Evolutionary conservation across 2,329 filamentous ascomycete species (phyloP).

Genomic region (Colletotrichum sublineola): DNA sequence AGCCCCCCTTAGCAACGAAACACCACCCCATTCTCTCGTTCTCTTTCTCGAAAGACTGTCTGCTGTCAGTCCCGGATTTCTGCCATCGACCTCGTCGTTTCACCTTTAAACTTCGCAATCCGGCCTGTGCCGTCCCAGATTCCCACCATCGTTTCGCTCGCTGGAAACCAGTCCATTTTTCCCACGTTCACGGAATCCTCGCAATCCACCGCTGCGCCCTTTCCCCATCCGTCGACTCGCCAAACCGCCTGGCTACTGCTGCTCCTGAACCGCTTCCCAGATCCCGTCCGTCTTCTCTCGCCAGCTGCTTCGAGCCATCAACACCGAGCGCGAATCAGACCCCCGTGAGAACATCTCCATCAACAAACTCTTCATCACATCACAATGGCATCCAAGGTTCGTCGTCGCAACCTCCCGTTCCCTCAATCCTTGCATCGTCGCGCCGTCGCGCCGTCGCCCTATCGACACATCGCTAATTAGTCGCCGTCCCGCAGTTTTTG

Average conservation of each 20-base stretch:
- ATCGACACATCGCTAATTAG: slow-evolving; percentile 43
- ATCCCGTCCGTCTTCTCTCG: slow-evolving; percentile 15
- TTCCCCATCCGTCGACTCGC: slow-evolving; percentile 23
- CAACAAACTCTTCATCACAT: slow-evolving; percentile 28
- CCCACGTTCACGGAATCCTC: slow-evolving; percentile 18
- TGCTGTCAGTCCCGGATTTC: slow-evolving; percentile 42
- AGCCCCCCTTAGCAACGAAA: slow-evolving; percentile 43
- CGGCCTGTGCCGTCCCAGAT: slow-evolving; percentile 42
- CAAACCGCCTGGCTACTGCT: not conserved
- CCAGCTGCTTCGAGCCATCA: slow-evolving; percentile 33
- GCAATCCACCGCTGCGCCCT: slow-evolving; percentile 15
- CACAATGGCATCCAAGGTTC: slow-evolving; percentile 58
- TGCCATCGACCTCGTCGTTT: slow-evolving; percentile 42
- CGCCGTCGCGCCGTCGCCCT: slow-evolving; percentile 2
- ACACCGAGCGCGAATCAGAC: slow-evolving; percentile 23
- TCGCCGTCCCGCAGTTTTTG: slow-evolving; percentile 71
- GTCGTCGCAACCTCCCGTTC: slow-evolving; percentile 6
- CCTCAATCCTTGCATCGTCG: slow-evolving; percentile 4
- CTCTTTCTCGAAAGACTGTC: slow-evolving; percentile 42
- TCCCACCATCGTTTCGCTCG: slow-evolving; percentile 40
- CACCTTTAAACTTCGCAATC: slow-evolving; percentile 42
- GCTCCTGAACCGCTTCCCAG: slow-evolving; percentile 29
- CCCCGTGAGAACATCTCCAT: slow-evolving; percentile 17
- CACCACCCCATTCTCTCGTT: slow-evolving; percentile 42
- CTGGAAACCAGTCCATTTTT: slow-evolving; percentile 22